phyloP scores from a whole-genome alignment of 2,329 filamentous ascomycete species.

The Chalara sp. region DNA sequence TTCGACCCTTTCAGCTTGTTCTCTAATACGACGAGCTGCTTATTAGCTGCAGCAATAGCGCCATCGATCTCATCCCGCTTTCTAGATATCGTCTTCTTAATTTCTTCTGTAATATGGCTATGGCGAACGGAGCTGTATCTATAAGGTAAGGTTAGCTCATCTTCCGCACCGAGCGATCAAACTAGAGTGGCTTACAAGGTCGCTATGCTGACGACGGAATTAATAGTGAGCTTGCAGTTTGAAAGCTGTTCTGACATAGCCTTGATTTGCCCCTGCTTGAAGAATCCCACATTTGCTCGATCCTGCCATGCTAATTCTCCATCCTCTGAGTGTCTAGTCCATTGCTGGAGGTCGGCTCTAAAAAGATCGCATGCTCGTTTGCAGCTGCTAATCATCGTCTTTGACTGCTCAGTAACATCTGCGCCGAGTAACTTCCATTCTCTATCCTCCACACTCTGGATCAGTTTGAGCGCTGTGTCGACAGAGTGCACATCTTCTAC shows the following conservation, averaged over 20 bases:
- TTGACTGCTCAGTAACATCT: conserved; percentile 22
- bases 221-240: conserved; percentile 27
- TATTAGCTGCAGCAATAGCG: conserved; percentile 20
- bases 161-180: conserved; percentile 4
- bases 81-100: conserved; percentile 25
- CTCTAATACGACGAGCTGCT: conserved; percentile 19
- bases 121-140: conserved; percentile 28
- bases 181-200: conserved; percentile 24
- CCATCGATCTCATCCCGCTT: conserved; percentile 22
- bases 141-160: conserved; percentile 14
- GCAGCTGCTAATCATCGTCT: conserved; percentile 24
- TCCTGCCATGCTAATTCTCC: conserved; percentile 27
- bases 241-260: conserved; percentile 29
- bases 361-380: conserved; percentile 26
- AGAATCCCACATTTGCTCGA: conserved; percentile 28
- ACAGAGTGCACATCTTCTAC: conserved; percentile 25
- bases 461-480: conserved; percentile 21
- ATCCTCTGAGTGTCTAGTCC: conserved; percentile 28
- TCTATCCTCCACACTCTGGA: conserved; percentile 23
- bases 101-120: conserved; percentile 26
- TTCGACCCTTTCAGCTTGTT: conserved; percentile 23
- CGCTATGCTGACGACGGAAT: conserved; percentile 23
- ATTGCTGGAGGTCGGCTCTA: conserved; percentile 23
- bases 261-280: conserved; percentile 28
- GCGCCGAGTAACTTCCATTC: conserved; percentile 28